Conservation (phyloP, 257 asterid genomes). For the Leonotis leonurus region DNA sequence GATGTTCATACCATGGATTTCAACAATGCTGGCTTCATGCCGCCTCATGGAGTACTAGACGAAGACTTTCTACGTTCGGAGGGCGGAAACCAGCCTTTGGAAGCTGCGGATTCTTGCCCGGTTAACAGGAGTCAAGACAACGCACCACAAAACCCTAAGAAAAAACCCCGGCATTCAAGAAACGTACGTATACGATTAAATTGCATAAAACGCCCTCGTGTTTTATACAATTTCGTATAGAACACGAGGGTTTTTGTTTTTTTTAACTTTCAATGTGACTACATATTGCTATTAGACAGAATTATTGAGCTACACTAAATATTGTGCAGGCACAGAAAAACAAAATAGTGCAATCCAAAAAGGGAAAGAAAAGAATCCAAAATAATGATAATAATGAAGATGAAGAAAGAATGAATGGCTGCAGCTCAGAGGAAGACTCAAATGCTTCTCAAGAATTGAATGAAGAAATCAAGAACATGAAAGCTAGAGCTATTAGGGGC, state of each 20-base stretch:
- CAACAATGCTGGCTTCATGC: conserved; percentile 5
- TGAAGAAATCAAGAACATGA: conserved; percentile 25
- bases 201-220: background rate
- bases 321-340: conserved; percentile 34
- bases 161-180: conserved; percentile 40
- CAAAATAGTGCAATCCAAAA: conserved; percentile 24
- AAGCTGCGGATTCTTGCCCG: conserved; percentile 16
- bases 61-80: conserved; percentile 21
- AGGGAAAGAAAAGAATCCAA: conserved; percentile 30
- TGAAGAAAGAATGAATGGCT: conserved; percentile 18
- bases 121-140: conserved; percentile 35
- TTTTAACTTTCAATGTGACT: no score
- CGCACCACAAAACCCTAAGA: conserved; percentile 32
- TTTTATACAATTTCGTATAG: no score
- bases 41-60: conserved; percentile 12
- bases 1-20: conserved; percentile 6
- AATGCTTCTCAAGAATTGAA: conserved; percentile 45
- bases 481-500: conserved; percentile 52
- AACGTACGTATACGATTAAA: conserved; percentile 33
- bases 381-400: conserved; percentile 28
- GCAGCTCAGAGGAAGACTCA: conserved; percentile 49
- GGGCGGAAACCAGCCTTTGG: background rate
- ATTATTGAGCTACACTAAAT: background rate
- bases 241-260: no score
- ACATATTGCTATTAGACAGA: no score